A percentile compares a stretch with the other conserved stretches of the same genome.
Conservation (phyloP, 352 stramenopile genomes). For the Phytophthora ohioensis region DNA sequence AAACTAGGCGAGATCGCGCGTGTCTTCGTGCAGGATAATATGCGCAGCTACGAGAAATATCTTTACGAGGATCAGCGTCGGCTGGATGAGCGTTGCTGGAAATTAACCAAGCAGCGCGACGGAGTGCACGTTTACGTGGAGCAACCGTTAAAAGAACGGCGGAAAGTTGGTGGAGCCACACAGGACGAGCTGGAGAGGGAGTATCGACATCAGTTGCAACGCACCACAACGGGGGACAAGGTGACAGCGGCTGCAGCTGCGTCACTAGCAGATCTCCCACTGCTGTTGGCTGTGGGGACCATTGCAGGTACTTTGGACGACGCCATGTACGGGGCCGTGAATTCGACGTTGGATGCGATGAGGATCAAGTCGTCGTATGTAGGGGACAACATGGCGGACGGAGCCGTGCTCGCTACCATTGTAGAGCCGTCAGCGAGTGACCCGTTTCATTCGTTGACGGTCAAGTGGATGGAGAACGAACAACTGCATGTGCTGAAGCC, state of each 20-base stretch:
- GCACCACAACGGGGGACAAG: slow-evolving; percentile 16
- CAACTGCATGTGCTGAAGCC: slow-evolving; percentile 35
- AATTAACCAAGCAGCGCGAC: slow-evolving; percentile 37
- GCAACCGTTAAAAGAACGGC: slow-evolving; percentile 30
- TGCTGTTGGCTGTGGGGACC: slow-evolving; percentile 41
- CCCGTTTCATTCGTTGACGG: slow-evolving; percentile 52
- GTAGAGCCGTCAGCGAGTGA: slow-evolving; percentile 48
- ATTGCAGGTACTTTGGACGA: slow-evolving; percentile 48
- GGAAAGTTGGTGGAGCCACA: slow-evolving; percentile 22
- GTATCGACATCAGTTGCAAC: slow-evolving; percentile 25
- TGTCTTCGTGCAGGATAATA: slow-evolving; percentile 38
- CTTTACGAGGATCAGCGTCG: slow-evolving; percentile 36
- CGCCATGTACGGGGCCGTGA: slow-evolving; percentile 52
- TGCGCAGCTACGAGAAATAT: slow-evolving; percentile 42
- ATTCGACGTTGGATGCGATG: slow-evolving; percentile 40
- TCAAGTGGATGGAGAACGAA: slow-evolving; percentile 53
- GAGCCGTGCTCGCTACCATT: slow-evolving; percentile 57
- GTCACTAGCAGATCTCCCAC: slow-evolving; percentile 37
- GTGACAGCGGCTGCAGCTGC: slow-evolving; percentile 27
- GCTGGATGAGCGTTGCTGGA: slow-evolving; percentile 39
- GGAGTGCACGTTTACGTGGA: slow-evolving; percentile 42
- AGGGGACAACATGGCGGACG: slow-evolving; percentile 50
- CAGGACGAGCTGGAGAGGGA: slow-evolving; percentile 38
- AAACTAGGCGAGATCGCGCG: slow-evolving; percentile 42
- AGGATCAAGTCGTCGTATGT: slow-evolving; percentile 56